Evolutionary conservation across 108 stramenopile species (phyloP), one percentile per base, ranked within the genome.

Genomic region (Fragilariopsis cylindrus): DNA sequence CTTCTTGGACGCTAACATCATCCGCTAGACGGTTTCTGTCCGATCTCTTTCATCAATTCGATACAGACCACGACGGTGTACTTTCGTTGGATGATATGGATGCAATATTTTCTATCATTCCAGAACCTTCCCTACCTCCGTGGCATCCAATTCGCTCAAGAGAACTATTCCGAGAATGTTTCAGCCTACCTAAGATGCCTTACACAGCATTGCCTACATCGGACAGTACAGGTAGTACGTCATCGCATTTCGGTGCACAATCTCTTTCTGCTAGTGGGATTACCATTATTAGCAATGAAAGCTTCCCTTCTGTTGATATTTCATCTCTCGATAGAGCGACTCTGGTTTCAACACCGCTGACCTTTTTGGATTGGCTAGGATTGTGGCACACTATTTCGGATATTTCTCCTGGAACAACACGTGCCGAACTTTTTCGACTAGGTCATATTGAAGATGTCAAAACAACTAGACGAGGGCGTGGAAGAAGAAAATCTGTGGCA

Each of bases 341-440:
- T 42, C 65, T 70, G 1, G 60, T 80, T 42, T 72, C 67, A 9
- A 82, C 71, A 44, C 90, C 85, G 21, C 65, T 91, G 7, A 84
- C 90, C 4, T 88, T 75, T 74, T 81, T 88, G 68, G 78, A 85
- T 45, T 94, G 92, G 92, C 90, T 94, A 88, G 89, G 88, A 49
- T 70, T 84, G 58, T 94, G 93, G 93, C 90, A 91, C 69, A 81
- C 81, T 68, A 58, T 87, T 47, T 75, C 81, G n/a, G 78, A 80
- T 11, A 80, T 91, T 57, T 89, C 87, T 18, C 90, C 93, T n/a
- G 66, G 82, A 5, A 55, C 67, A 2, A 78, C 85, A 3, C 70
- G 89, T 65, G 78, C 84, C 5, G 93, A 94, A 71, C 72, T 94
- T 60, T 94, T 81, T 65, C 81, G 87, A 45, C 73, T 94, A 60